phyloP scores from a whole-genome alignment of 2,329 filamentous ascomycete species.

The Pseudocercospora crystallina region DNA sequence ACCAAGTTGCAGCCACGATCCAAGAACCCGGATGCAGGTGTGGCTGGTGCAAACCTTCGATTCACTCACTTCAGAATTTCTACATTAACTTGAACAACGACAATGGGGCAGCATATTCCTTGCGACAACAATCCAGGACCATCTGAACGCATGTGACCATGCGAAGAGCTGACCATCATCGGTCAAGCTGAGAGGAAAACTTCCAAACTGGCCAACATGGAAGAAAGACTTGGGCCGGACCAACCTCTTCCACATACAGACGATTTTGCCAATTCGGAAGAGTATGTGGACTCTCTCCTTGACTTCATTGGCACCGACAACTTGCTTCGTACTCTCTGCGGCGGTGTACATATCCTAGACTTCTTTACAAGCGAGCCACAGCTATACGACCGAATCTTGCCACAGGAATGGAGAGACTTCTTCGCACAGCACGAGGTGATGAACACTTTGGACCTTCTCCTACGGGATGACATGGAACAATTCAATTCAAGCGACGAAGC shows the following conservation, averaged over 20 bases:
- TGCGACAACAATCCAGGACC: too few species aligned
- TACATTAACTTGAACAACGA: too few species aligned
- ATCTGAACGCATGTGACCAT: too few species aligned
- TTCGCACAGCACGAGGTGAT: conserved; percentile 70
- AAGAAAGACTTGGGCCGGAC: conserved; percentile 44
- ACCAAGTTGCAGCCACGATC: too few species aligned
- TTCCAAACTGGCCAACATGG: neutral
- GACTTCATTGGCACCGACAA: conserved; percentile 72
- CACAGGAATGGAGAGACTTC: conserved; percentile 78
- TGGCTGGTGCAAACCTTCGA: too few species aligned
- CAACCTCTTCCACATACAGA: conserved; percentile 66
- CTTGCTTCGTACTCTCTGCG: conserved; percentile 84
- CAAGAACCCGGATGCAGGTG: too few species aligned
- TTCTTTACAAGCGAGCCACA: conserved; percentile 87
- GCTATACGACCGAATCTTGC: conserved; percentile 75
- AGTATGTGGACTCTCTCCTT: conserved; percentile 77
- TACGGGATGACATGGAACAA: conserved; percentile 69
- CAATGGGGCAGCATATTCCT: too few species aligned
- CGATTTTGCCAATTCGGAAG: conserved; percentile 66
- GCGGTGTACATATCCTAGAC: conserved; percentile 94
- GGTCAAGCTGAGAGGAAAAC: too few species aligned
- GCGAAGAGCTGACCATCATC: too few species aligned
- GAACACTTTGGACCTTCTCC: conserved; percentile 74
- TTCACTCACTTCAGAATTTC: too few species aligned
- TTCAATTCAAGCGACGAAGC: conserved; percentile 23